Base-by-base conservation (phyloP, 2,329 filamentous ascomycete species). In the Orbilia ellipsospora region DNA sequence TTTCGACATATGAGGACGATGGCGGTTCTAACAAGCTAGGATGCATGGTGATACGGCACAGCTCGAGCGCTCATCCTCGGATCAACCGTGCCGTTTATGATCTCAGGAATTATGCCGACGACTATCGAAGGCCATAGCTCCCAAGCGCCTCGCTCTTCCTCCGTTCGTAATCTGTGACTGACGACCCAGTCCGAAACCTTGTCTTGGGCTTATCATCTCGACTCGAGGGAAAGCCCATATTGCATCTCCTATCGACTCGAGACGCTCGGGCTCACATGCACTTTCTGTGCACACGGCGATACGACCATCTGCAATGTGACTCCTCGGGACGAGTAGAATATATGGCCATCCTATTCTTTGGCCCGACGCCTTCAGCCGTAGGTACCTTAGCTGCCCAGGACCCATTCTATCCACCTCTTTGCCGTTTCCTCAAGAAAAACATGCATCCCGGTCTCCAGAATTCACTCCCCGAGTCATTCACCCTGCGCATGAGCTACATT, bases 181-280 rank as follows among this genome's bases (percentile, higher is more conserved):
- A 57, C 26, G 28, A 12, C 40, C 66, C 31, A 31, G 54, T 52
- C 26, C 40, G 5, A 13, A 4, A 42, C 51, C 57, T 36, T 57
- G 16, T 56, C 20, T 65, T 54, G 60, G 67, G 67, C 20, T 55
- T 48, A 54, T 40, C 40, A 72, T 20, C 67, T 72, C 67, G 67
- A 72, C 28, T 72, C 67, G 67, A 72, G 52, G 18, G 31, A 42
- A 15, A 36, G 50, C 50, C 52, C n/a, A 45, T 15, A 52, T 65
- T 44, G 28, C 44, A 28, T 52, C 20, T 62, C 59, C 62, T 48
- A 50, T 72, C 67, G 67, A 72, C 59, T 72, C 60, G 67, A 72
- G 51, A 54, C 60, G 67, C 60, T 64, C 67, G 60, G 64, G 40
- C 67, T 52, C 67, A 72, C 66, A 64, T 72, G 59, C 67, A 55